Base-by-base conservation (phyloP, 345 rosid species). In the Eutrema heterophyllum region DNA sequence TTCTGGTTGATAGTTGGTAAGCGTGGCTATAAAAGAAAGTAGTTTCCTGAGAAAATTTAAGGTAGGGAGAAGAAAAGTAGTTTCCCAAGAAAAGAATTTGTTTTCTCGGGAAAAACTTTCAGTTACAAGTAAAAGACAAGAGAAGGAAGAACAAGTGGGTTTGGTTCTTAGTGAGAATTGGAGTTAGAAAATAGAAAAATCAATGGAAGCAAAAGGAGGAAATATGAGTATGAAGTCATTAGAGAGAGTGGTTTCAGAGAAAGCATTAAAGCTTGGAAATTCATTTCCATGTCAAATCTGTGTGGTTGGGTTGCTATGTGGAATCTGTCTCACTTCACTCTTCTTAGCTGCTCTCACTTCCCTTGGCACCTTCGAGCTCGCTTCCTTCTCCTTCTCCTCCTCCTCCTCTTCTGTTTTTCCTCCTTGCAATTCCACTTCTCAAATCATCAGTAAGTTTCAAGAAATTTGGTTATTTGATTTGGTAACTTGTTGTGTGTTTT, bases 211-310 rank as follows among this genome's bases (percentile, higher is more conserved):
- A 44, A 44, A 77, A 61, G 52, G 30, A 54, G 24, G 53, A 11
- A 53, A 2, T 36, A 54, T 49, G 12, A 82, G 77, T 49, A 89
- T 82, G 76, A 95, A 86, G 84, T 81, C 86, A 40, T 71, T 95
- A 21, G 97, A 95, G 76, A 95, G 89, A 73, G 80, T 87, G 8
- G 82, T 95, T 55, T 92, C 97, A 67, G 97, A 90, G 72, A 92
- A 53, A 73, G 99, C 97, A 63, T 46, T 90, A 74, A 92, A 88
- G 71, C 86, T 90, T 84, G 91, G 97, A 0, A 86, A 72, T 74
- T 95, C 99, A 69, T 90, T 92, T 83, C 81, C 93, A 38, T 95
- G 97, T 67, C 99, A 92, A 78, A 83, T 95, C 33, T 92, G 97
- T 74, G 96, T 92, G 39, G 80, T 90, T 83, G 97, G 97, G 58